Percentiles rank a stretch among this genome's conserved stretches.
phyloP scores from a whole-genome alignment of 441 rosid genomes.

The Erodium chrysanthum region DNA sequence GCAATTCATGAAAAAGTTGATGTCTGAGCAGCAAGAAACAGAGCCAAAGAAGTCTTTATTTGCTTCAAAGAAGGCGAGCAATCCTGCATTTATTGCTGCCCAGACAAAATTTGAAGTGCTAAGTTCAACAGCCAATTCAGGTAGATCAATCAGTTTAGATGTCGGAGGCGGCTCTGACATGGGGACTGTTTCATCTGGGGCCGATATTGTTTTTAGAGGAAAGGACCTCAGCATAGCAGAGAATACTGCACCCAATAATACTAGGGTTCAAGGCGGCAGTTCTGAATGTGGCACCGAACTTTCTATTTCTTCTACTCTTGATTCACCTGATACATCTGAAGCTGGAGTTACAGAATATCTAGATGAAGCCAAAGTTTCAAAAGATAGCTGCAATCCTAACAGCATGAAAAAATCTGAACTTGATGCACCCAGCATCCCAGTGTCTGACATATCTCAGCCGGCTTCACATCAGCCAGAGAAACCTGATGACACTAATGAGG shows the following conservation, averaged over 20 bases:
- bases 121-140: constrained; percentile 37
- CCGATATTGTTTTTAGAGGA: constrained; percentile 19
- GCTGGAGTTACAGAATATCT: constrained; percentile 34
- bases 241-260: constrained; percentile 21
- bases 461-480: constrained; percentile 29
- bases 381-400: no score
- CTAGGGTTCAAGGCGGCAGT: constrained; percentile 37
- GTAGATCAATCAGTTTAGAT: constrained; percentile 31
- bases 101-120: constrained; percentile 72
- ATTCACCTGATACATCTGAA: constrained; percentile 65
- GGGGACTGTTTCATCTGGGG: constrained; percentile 26
- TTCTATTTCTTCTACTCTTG: constrained; percentile 78
- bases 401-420: no score
- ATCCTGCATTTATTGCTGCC: constrained; percentile 53
- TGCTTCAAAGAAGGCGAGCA: constrained; percentile 50
- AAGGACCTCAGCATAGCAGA: constrained; percentile 29
- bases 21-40: constrained; percentile 39
- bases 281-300: constrained; percentile 92
- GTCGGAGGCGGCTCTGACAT: constrained; percentile 30
- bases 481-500: constrained; percentile 26
- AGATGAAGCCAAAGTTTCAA: constrained; percentile 31
- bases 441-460: no score
- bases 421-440: no score
- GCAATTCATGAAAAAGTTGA: constrained; percentile 44
- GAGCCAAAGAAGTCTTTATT: constrained; percentile 31